A percentile compares a stretch with the other conserved stretches of the same genome.
phyloP scores from a whole-genome alignment of 2,329 filamentous ascomycete genomes.

The Aspergillus alliaceus region DNA sequence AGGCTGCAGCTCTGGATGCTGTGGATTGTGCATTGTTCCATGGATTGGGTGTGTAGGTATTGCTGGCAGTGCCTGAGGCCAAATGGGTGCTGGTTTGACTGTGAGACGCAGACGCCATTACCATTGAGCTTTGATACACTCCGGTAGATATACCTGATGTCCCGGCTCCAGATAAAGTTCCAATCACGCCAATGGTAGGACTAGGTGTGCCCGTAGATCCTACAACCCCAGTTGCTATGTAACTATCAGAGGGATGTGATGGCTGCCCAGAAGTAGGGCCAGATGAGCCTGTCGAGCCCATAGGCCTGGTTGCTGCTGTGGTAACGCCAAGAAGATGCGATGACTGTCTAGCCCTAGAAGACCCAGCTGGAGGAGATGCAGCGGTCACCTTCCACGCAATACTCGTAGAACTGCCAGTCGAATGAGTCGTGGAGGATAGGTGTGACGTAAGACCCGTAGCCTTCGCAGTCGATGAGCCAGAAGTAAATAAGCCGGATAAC shows the following conservation, averaged over 20 bases:
- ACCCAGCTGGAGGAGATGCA: neutral
- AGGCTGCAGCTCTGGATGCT: neutral
- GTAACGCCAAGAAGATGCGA: too few relatives aligned
- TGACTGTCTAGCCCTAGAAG: neutral
- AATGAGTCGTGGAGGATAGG: too few relatives aligned
- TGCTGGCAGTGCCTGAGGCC: neutral
- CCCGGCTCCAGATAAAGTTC: neutral
- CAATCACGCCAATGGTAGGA: neutral
- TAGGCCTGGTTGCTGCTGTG: too few relatives aligned
- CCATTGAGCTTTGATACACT: neutral
- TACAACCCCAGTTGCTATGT: neutral
- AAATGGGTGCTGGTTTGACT: neutral
- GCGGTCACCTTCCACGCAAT: neutral
- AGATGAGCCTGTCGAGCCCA: too few relatives aligned
- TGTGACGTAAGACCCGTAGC: neutral
- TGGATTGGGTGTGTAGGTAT: neutral
- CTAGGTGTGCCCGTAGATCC: neutral
- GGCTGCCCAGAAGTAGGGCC: too few relatives aligned
- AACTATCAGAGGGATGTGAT: neutral
- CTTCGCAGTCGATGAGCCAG: neutral
- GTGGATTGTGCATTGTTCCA: neutral
- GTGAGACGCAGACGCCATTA: neutral
- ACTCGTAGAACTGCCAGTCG: neutral
- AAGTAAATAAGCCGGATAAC: neutral
- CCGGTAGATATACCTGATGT: neutral